Evolutionary conservation across 768 basidiomycete species (phyloP), one percentile per base, ranked within the genome.

Genomic region (Amanita inopinata): DNA sequence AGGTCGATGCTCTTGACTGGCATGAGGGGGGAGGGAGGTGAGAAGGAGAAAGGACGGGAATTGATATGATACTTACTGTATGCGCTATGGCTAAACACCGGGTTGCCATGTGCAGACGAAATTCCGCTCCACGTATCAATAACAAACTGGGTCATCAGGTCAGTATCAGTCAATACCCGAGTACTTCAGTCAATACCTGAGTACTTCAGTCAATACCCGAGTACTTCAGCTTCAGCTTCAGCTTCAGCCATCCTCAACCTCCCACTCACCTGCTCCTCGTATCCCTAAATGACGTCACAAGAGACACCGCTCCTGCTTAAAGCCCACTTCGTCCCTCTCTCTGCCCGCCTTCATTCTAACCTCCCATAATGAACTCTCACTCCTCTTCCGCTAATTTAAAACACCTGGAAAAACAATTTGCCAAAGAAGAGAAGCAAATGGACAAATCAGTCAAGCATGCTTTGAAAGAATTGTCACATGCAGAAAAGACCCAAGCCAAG

Each of bases 401-500:
- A 45, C 57, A 61, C 28, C 47, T 65, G 7, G 73, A 77, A 53
- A 72, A 68, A 43, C 56, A 58, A 12, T 56, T 76, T 25, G 50
- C 61, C 3, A 65, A 64, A 39, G 78, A 80, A 49, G 69, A 70
- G 12, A 73, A 71, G 50, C 60, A 64, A 18, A 77, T 78, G 53
- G 64, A 73, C 41, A 65, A 59, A 35, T 58, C 58, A 23, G 55
- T 83, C 50, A 66, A 76, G 54, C 65, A 69, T 34, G 66, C 73
- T 24, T 47, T 77, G 47, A 77, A 75, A 52, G 73, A 78, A 37
- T 60, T 83, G 23, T 58, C 61, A 14, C 60, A 61, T 23, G 63
- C 67, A 5, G 77, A 83, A 54, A 79, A 80, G 62, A 56, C 58
- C 10, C 65, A 74, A 43, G 53, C 61, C 24, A 76, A 74, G 52